phyloP scores from a whole-genome alignment of 164 flowering plant species.

The Dillenia turbinata region DNA sequence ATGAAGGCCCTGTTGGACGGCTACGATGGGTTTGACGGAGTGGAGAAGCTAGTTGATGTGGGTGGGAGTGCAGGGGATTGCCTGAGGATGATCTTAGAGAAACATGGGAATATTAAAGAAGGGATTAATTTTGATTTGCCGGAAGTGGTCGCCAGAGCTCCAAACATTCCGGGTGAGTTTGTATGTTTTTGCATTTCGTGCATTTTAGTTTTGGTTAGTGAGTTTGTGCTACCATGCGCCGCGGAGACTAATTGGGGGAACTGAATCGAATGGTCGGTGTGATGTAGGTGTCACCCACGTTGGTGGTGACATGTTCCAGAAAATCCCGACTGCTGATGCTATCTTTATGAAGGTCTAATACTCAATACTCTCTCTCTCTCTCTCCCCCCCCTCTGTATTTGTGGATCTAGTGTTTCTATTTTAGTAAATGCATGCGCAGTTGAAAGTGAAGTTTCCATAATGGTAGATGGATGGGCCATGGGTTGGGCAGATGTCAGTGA shows the following conservation, averaged over 20 bases:
- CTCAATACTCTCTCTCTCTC: not conserved
- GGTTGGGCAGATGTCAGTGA: no score
- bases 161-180: slow-evolving; percentile 40
- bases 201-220: not conserved
- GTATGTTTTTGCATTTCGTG: not conserved
- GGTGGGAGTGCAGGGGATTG: slow-evolving; percentile 86
- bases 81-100: slow-evolving; percentile 54
- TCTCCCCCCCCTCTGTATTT: not conserved
- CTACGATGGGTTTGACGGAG: slow-evolving; percentile 55
- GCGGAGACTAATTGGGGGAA: not conserved
- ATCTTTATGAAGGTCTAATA: slow-evolving; percentile 68
- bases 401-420: not conserved
- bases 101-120: slow-evolving; percentile 26
- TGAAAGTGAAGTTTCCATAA: no score
- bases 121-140: slow-evolving; percentile 81
- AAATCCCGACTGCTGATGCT: slow-evolving; percentile 55
- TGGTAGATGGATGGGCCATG: no score
- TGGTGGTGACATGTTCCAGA: slow-evolving; percentile 74
- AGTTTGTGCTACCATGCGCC: slow-evolving; percentile 2
- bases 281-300: slow-evolving; percentile 55
- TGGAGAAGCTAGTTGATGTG: slow-evolving; percentile 55
- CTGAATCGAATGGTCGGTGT: no score
- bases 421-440: not conserved
- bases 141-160: slow-evolving; percentile 70
- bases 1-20: slow-evolving; percentile 57